Evolutionary conservation across 768 basidiomycete genomes (phyloP).

Genomic region (Mycena rebaudengoi): DNA sequence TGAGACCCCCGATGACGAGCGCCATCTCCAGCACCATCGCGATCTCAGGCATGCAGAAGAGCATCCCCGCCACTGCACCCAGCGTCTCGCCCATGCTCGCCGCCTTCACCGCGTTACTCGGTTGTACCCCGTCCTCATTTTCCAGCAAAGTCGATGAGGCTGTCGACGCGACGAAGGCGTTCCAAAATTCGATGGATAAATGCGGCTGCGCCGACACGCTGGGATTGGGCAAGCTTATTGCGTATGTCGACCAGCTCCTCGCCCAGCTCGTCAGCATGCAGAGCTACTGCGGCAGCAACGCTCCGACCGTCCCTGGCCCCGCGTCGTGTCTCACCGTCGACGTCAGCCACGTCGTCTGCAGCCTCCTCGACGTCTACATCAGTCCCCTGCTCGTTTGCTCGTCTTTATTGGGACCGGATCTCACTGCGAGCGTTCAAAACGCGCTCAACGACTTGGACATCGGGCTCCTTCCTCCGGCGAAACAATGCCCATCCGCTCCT

Average conservation of each 20-base stretch:
- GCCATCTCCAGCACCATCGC: no score
- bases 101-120: no score
- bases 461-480: not conserved
- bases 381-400: not conserved
- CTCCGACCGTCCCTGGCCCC: slow-evolving; percentile 9
- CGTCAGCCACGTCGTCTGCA: not conserved
- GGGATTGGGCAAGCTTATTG: not conserved
- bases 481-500: not conserved
- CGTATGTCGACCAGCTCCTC: not conserved
- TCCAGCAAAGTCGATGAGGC: no score
- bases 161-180: no score
- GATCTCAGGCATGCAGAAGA: no score
- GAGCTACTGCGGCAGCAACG: not conserved
- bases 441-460: not conserved
- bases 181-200: no score
- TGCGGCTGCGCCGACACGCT: no score
- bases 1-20: no score
- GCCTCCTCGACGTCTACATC: not conserved
- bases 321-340: not conserved
- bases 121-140: no score
- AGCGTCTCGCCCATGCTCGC: no score
- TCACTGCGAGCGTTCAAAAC: not conserved
- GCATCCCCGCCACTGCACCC: no score
- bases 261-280: not conserved
- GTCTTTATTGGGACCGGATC: not conserved